phyloP scores from a whole-genome alignment of 768 basidiomycete genomes.

The Daedalea quercina region DNA sequence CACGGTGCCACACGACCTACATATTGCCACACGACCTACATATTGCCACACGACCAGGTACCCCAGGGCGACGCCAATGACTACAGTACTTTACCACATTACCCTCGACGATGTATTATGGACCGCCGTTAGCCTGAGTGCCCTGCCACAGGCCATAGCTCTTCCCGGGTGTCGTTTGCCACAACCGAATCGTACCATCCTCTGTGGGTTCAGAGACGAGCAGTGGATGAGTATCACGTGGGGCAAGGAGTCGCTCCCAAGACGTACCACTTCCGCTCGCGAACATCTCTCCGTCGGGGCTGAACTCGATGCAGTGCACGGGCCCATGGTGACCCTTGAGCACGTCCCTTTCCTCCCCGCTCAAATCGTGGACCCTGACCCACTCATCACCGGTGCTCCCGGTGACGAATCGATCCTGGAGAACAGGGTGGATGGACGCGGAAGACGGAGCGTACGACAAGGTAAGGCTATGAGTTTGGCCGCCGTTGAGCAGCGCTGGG shows the following conservation, averaged over 20 bases:
- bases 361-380: conserved; percentile 90
- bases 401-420: conserved; percentile 87
- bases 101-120: conserved; percentile 15
- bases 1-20: background rate
- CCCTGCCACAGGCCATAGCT: conserved; percentile 90
- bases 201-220: conserved; percentile 6
- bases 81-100: conserved; percentile 15
- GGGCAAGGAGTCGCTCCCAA: conserved; percentile 16
- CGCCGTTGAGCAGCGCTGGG: conserved; percentile 57
- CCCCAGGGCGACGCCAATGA: background rate
- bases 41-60: background rate
- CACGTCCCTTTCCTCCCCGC: conserved; percentile 86
- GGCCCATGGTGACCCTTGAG: conserved; percentile 97
- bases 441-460: conserved; percentile 88
- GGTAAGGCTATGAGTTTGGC: conserved; percentile 67
- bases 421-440: conserved; percentile 88
- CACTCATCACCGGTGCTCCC: conserved; percentile 90
- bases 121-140: conserved; percentile 35
- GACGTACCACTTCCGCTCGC: conserved; percentile 94
- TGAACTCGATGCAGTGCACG: conserved; percentile 89
- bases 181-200: conserved; percentile 86
- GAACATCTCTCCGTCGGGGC: conserved; percentile 96
- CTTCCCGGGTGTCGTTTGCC: conserved; percentile 96
- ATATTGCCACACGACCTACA: background rate
- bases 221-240: background rate